Conservation (phyloP, 2,329 filamentous ascomycete species). For the Akanthomyces dipterigenus region DNA sequence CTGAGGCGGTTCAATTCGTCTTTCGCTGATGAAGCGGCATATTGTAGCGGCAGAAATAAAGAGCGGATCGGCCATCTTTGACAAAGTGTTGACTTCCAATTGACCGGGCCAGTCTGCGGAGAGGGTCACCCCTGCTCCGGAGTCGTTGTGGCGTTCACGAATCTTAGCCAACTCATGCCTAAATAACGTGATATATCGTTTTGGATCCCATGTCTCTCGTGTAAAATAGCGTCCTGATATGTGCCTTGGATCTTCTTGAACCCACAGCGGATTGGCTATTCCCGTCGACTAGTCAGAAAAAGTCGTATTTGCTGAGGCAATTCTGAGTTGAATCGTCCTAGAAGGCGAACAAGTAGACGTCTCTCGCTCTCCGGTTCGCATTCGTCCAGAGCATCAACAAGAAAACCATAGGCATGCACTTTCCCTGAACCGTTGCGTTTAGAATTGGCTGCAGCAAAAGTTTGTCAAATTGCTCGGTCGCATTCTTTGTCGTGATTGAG, state of each 20-base stretch:
- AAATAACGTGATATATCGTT: too few relatives aligned
- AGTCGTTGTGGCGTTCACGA: not conserved
- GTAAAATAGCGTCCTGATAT: too few relatives aligned
- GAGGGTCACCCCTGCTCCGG: too few relatives aligned
- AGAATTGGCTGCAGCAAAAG: not conserved
- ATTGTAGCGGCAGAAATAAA: conserved; percentile 19
- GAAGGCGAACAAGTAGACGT: conserved; percentile 1
- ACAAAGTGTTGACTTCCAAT: not conserved
- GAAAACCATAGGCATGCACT: not conserved
- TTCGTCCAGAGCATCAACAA: conserved; percentile 10
- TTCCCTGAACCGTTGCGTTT: conserved; percentile 12
- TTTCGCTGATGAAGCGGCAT: conserved; percentile 17
- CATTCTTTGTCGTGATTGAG: not conserved
- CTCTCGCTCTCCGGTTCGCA: not conserved
- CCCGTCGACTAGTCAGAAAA: conserved; percentile 37
- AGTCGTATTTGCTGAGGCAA: conserved; percentile 22
- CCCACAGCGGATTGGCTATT: conserved; percentile 29
- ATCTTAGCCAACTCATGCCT: too few relatives aligned
- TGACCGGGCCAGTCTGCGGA: conserved; percentile 24
- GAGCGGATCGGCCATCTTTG: conserved; percentile 11
- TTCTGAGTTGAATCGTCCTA: conserved; percentile 6
- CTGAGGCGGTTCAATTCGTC: conserved; percentile 14
- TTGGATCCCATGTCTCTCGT: too few relatives aligned
- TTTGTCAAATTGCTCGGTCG: conserved; percentile 4
- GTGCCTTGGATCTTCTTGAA: conserved; percentile 25